phyloP scores from a whole-genome alignment of 352 stramenopile species.

The Vaucheria bursata region DNA sequence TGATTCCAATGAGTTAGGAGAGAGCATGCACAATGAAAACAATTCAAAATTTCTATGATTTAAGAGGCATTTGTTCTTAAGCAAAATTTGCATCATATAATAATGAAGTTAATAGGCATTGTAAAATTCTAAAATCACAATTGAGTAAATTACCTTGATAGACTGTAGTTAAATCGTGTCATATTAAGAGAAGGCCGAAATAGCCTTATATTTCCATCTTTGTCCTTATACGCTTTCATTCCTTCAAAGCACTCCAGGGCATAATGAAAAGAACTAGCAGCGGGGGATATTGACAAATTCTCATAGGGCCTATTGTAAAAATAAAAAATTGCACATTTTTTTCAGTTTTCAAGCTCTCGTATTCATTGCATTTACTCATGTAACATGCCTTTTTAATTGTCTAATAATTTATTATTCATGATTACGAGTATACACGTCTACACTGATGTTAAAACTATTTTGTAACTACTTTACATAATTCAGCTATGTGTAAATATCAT shows the following conservation, averaged over 20 bases:
- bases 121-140: too few species aligned
- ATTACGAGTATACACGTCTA: background rate
- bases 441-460: background rate
- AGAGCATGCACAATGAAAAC: too few species aligned
- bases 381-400: background rate
- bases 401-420: background rate
- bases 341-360: background rate
- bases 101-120: background rate
- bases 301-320: conserved; percentile 58
- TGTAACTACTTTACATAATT: background rate
- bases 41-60: conserved; percentile 8
- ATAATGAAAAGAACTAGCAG: conserved; percentile 77
- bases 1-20: too few species aligned
- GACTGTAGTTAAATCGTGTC: conserved; percentile 66
- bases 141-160: background rate
- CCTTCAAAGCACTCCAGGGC: conserved; percentile 84
- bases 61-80: background rate
- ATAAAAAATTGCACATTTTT: background rate
- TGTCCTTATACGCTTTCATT: conserved; percentile 85
- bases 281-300: conserved; percentile 69
- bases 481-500: background rate
- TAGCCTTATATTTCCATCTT: conserved; percentile 68
- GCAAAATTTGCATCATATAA: background rate
- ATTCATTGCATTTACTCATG: background rate
- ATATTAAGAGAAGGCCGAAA: conserved; percentile 90